phyloP scores from a whole-genome alignment of 2,329 filamentous ascomycete genomes.

The Pestalotiopsis sp. region DNA sequence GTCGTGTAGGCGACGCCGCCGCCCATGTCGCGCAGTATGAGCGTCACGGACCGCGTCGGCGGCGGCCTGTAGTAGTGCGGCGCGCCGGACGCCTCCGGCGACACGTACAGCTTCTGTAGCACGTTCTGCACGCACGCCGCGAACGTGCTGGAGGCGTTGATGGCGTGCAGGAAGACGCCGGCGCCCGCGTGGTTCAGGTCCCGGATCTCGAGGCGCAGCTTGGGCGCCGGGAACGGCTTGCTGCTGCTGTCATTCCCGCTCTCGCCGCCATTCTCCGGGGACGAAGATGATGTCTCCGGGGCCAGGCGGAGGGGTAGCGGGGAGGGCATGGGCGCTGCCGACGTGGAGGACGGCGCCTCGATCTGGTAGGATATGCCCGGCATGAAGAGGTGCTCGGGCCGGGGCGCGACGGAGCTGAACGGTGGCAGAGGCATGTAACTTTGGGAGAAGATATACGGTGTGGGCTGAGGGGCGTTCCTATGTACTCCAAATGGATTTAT shows the following conservation, averaged over 20 bases:
- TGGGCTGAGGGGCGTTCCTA: neutral
- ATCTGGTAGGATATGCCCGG: constrained; percentile 31
- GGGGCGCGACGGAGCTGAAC: constrained; percentile 33
- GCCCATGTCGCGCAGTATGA: constrained; percentile 76
- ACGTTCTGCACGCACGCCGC: constrained; percentile 67
- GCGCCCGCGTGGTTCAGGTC: constrained; percentile 64
- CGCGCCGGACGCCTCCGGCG: constrained; percentile 27
- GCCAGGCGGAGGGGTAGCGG: constrained; percentile 19
- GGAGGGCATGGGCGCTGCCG: constrained; percentile 17
- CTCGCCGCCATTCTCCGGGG: neutral
- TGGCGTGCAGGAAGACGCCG: constrained; percentile 65
- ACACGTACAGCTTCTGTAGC: constrained; percentile 70
- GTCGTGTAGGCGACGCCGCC: constrained; percentile 88
- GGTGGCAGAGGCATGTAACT: constrained; percentile 30
- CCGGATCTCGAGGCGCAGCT: constrained; percentile 61
- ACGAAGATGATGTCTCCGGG: neutral
- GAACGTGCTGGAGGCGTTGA: constrained; percentile 66
- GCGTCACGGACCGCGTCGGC: constrained; percentile 81
- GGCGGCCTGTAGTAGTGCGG: constrained; percentile 38
- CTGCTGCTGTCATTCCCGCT: neutral
- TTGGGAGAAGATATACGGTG: neutral
- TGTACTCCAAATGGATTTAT: neutral
- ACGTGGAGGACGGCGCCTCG: constrained; percentile 18
- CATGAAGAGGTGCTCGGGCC: constrained; percentile 34
- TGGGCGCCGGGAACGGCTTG: constrained; percentile 47